Conservation (phyloP, 306 rosid species). For the Castanopsis chinensis region DNA sequence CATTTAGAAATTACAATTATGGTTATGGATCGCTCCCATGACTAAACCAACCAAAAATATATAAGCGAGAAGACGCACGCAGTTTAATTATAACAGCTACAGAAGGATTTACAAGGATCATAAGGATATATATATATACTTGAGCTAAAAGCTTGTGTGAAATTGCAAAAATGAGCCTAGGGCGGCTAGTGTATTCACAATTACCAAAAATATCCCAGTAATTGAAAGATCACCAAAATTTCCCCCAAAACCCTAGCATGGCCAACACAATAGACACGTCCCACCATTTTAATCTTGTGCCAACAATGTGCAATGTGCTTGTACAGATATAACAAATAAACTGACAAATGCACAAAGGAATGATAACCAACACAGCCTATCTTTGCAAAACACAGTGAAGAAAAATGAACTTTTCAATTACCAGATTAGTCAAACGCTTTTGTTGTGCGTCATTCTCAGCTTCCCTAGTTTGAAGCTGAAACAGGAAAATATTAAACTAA, state of each 20-base stretch:
- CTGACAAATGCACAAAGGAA: background rate
- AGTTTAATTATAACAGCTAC: too few species aligned
- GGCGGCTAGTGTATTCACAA: too few species aligned
- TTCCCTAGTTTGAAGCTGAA: slow-evolving; percentile 73
- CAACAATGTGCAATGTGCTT: background rate
- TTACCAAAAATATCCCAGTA: too few species aligned
- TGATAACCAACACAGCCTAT: background rate
- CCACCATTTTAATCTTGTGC: background rate
- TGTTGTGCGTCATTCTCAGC: slow-evolving; percentile 52
- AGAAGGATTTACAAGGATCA: too few species aligned
- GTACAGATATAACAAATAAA: background rate
- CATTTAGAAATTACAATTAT: background rate
- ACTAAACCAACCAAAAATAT: background rate
- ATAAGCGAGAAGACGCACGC: background rate
- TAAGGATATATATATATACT: too few species aligned
- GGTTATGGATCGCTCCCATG: background rate
- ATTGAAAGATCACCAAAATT: too few species aligned
- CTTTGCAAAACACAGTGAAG: slow-evolving; percentile 11
- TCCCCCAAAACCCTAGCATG: too few species aligned
- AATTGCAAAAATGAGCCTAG: too few species aligned
- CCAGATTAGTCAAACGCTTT: slow-evolving; percentile 67
- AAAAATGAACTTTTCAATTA: slow-evolving; percentile 30
- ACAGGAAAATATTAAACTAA: slow-evolving; percentile 19
- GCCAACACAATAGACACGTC: too few species aligned
- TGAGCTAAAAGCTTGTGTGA: too few species aligned